Conservation (phyloP, 805 yeast species). For the Metschnikowia henanensis region DNA sequence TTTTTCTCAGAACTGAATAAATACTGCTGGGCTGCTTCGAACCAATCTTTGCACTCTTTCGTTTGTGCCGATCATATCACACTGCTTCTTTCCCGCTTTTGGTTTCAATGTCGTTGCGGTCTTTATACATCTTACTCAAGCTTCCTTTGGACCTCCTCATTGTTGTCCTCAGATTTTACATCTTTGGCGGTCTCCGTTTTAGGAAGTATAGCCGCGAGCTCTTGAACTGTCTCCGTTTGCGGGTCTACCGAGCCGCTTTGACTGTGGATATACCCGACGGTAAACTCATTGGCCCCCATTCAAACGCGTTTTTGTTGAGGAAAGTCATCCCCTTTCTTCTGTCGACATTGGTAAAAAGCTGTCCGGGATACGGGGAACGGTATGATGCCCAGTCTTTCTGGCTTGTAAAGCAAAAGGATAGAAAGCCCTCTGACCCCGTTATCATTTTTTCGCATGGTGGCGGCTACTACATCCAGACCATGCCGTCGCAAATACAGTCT, state of each 20-base stretch:
- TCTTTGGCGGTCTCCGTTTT: constrained; percentile 18
- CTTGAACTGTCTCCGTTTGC: constrained; percentile 15
- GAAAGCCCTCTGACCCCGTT: constrained; percentile 28
- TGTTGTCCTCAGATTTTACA: constrained; percentile 16
- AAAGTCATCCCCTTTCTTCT: constrained; percentile 12
- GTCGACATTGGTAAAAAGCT: constrained; percentile 8
- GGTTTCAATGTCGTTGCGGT: constrained; percentile 10
- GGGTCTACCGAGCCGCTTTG: constrained; percentile 13
- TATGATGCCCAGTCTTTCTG: constrained; percentile 33
- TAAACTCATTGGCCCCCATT: constrained; percentile 13
- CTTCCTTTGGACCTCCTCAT: constrained; percentile 16
- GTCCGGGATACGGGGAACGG: constrained; percentile 33
- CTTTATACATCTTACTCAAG: constrained; percentile 10
- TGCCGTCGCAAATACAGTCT: constrained; percentile 30
- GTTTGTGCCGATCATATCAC: no score
- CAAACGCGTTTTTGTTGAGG: constrained; percentile 15
- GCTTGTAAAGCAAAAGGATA: constrained; percentile 31
- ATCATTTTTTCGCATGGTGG: constrained; percentile 42
- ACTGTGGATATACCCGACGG: constrained; percentile 17
- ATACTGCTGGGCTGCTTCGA: no score
- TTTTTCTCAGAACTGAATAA: no score
- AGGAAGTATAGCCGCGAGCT: constrained; percentile 15
- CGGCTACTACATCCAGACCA: constrained; percentile 34
- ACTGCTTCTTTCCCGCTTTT: not conserved
- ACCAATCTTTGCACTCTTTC: no score